Evolutionary conservation across 495 filamentous ascomycete species (phyloP), one percentile per base, ranked within the genome.

Genomic region (Xylaria longipes): DNA sequence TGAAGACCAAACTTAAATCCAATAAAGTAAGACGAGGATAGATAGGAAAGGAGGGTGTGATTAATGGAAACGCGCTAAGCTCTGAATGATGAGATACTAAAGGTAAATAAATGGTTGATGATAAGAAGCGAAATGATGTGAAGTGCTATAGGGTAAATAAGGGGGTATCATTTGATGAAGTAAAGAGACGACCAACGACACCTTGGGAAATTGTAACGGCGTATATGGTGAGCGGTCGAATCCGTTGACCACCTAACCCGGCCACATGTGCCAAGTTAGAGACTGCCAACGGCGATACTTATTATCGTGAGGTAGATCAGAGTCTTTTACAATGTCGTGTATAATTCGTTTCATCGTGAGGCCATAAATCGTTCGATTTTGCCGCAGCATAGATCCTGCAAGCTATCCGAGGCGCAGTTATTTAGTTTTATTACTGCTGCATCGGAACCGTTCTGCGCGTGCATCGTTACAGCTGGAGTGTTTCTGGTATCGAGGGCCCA

Each of bases 81-180:
- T 27, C 33, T n/a, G n/a, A 14, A 43, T 25, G 17, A 57, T 8
- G 37, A 31, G 48, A 31, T 39, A 48, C 11, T 15, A 12, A 48
- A 41, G 54, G 17, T 14, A 39, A 52, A 50, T 20, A 9, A 41
- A 50, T 14, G 20, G 27, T 48, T 27, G 27, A 22, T 22, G n/a
- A 35, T 66, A 63, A 63, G 43, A 70, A 70, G 54, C 45, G 27
- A 64, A 57, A 46, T 68, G 65, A 64, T 52, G 70, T 67, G 54
- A 66, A 70, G 63, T 46, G 61, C 20, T 60, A 65, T 56, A 64
- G 43, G 68, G 29, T n/a, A 73, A 71, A 68, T 35, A 50, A 73
- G 70, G 70, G 78, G 78, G 77, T 80, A 80, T 81, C 79, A 75
- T 71, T 35, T 25, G 25, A 46, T 37, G 20, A 35, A 60, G 41